Evolutionary conservation across 176 grass and related monocot genomes (phyloP).

Genomic region (Microstegium vimineum): DNA sequence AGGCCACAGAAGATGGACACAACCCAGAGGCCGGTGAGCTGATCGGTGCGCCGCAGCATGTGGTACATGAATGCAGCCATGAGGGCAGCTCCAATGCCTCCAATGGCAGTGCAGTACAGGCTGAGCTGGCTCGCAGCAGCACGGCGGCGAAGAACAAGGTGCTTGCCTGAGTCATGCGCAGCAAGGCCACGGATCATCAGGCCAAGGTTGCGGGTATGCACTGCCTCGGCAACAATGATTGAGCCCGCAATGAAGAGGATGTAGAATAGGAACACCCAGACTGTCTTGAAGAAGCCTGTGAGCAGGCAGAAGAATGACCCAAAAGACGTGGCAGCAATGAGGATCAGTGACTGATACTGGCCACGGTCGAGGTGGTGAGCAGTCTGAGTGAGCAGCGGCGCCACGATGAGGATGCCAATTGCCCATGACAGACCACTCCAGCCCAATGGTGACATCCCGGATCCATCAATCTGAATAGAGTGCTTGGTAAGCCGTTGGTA

Average conservation of each 20-base stretch:
- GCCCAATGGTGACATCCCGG: constrained; percentile 54
- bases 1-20: constrained; percentile 96
- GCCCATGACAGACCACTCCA: constrained; percentile 91
- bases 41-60: constrained; percentile 86
- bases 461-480: constrained; percentile 54
- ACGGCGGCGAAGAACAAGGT: constrained; percentile 54
- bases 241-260: constrained; percentile 54
- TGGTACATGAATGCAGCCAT: constrained; percentile 92
- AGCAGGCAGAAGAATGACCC: constrained; percentile 78
- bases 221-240: constrained; percentile 54
- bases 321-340: constrained; percentile 59
- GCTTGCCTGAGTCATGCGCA: constrained; percentile 50
- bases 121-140: constrained; percentile 63
- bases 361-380: constrained; percentile 77
- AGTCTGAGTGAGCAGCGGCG: constrained; percentile 58
- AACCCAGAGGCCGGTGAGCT: constrained; percentile 87
- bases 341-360: constrained; percentile 66
- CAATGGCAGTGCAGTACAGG: constrained; percentile 59
- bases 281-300: constrained; percentile 94
- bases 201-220: constrained; percentile 71
- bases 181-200: constrained; percentile 73
- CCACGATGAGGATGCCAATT: constrained; percentile 48
- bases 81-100: constrained; percentile 74
- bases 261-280: constrained; percentile 84
- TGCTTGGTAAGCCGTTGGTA: constrained; percentile 67